These are phyloP conservation scores for Pilasporangium apinafurcum DNA, from an alignment of 352 stramenopile species.

Conservation along the genomic window DNA sequence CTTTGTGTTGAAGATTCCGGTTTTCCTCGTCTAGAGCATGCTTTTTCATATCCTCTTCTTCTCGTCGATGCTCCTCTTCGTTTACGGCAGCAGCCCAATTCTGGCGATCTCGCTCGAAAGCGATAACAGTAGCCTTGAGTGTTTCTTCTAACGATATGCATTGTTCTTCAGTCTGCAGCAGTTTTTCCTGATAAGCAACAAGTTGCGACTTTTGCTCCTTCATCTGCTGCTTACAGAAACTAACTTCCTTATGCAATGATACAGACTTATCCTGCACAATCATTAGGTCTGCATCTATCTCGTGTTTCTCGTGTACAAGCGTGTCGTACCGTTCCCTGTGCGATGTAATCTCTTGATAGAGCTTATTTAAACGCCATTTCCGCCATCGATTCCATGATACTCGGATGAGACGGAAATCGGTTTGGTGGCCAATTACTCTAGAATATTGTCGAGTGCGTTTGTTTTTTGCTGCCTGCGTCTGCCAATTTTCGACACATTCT, in stretches of 20 bases:
- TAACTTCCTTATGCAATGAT: slow-evolving; percentile 34
- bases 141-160: slow-evolving; percentile 13
- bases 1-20: slow-evolving; percentile 11
- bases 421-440: slow-evolving; percentile 11
- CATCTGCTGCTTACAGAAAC: slow-evolving; percentile 14
- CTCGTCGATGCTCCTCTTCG: slow-evolving; percentile 17
- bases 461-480: slow-evolving; percentile 2
- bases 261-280: slow-evolving; percentile 23
- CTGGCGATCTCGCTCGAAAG: slow-evolving; percentile 17
- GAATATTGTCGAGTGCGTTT: slow-evolving; percentile 15
- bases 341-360: slow-evolving; percentile 12
- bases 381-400: slow-evolving; percentile 42
- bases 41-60: slow-evolving; percentile 3
- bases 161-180: slow-evolving; percentile 21
- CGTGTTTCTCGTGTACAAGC: slow-evolving; percentile 24
- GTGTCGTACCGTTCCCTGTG: slow-evolving; percentile 9
- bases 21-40: slow-evolving; percentile 14
- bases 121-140: slow-evolving; percentile 8
- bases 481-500: slow-evolving; percentile 15
- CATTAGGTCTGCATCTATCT: slow-evolving; percentile 36
- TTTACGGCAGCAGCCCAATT: slow-evolving; percentile 18
- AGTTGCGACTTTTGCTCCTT: slow-evolving; percentile 21
- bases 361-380: slow-evolving; percentile 5
- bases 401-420: slow-evolving; percentile 5
- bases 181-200: slow-evolving; percentile 19